Base-by-base conservation (phyloP, 306 rosid species). In the Bauhinia variegata region DNA sequence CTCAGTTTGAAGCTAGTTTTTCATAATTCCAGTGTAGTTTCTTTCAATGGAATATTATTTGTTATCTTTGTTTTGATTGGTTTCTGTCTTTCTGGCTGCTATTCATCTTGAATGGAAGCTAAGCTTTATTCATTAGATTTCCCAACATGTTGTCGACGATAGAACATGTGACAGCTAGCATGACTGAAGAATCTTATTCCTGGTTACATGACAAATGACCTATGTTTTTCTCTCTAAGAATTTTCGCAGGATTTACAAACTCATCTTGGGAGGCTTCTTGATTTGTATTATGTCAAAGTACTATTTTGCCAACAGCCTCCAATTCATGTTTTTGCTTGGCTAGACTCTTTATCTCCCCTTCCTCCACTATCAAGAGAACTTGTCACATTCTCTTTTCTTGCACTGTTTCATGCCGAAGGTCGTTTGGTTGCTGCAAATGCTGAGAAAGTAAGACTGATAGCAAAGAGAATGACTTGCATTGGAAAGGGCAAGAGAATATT, bases 401-500 rank as follows among this genome's bases (percentile, higher is more conserved):
- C 18, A 63, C 15, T 71, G 37, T 37, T 65, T 68, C 60, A 38
- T 56, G 50, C 56, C 67, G 73, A 46, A 58, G 55, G 52, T 63
- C 58, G 28, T 23, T 1, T 19, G 7, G 8, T 4, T 50, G 48
- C 32, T 18, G 17, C 11, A 37, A 23, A 33, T 19, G 64, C 62
- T 43, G 58, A 56, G 15, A 73, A 39, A 34, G 61, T 53, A 23
- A 73, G 50, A 47, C 0, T 56, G 41, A 65, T 7, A 72, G 69
- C 49, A 73, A 71, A 41, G 69, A 77, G 59, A 16, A 77, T 54
- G 44, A 67, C 17, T 34, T 78, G 48, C 5, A 37, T 10, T 4
- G 75, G 75, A 80, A 75, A 66, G 5, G 92, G 92, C 4, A 77
- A 47, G 53, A 66, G 72, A 67, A 19, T 66, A 76, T 30, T 78